Evolutionary conservation across 495 filamentous ascomycete species (phyloP).

Genomic region (Penicillium cataractarum): DNA sequence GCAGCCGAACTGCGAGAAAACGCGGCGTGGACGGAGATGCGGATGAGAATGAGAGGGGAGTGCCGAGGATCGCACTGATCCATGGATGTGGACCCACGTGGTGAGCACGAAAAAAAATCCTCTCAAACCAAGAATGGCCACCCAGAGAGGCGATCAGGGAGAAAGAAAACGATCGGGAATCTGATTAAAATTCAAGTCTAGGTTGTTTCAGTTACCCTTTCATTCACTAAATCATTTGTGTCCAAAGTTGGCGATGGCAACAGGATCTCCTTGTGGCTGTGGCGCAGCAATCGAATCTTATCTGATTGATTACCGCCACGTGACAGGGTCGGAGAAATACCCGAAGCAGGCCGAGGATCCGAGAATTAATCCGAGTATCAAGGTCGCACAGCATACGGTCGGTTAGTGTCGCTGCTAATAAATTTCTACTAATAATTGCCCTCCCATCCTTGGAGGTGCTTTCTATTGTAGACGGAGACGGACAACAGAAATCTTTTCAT

Average conservation of each 20-base stretch:
- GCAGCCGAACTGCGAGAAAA: no score
- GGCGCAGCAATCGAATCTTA: slow-evolving; percentile 4
- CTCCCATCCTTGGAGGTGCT: no score
- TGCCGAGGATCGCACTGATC: slow-evolving; percentile 16
- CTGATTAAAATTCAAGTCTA: no score
- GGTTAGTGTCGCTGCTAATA: no score
- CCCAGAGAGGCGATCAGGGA: no score
- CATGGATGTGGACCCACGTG: slow-evolving; percentile 2
- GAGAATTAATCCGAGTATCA: background rate
- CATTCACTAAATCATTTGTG: no score
- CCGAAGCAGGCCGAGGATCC: background rate
- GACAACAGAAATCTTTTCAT: no score
- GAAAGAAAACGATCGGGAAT: background rate
- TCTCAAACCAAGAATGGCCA: background rate
- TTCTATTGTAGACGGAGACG: no score
- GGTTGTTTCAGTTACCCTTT: no score
- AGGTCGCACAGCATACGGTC: background rate
- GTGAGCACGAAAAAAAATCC: background rate
- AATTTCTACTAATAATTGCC: no score
- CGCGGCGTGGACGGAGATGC: slow-evolving; percentile 7
- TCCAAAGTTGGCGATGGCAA: background rate
- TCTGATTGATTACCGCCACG: slow-evolving; percentile 11
- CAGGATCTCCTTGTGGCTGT: background rate
- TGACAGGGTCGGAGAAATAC: background rate
- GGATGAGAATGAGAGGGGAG: slow-evolving; percentile 10